Percentiles rank a stretch among this genome's conserved stretches.
phyloP scores from a whole-genome alignment of 345 rosid genomes.

The Linum usitatissimum region DNA sequence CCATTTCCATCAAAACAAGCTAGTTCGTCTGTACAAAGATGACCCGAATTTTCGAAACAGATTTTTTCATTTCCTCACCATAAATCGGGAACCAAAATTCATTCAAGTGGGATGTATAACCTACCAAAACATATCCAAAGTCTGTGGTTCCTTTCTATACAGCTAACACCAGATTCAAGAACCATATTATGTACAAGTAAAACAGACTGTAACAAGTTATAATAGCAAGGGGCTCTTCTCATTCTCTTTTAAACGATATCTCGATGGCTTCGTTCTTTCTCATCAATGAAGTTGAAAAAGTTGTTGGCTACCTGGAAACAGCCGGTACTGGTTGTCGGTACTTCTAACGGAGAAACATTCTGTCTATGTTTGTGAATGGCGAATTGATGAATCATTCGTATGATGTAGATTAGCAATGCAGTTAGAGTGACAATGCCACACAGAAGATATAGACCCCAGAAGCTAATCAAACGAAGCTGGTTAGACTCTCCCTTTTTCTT shows the following conservation, averaged over 20 bases:
- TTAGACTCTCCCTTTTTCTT: slow-evolving; percentile 23
- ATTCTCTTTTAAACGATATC: slow-evolving; percentile 31
- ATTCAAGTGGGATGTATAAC: no score
- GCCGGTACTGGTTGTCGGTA: slow-evolving; percentile 13
- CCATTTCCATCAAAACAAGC: no score
- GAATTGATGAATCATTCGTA: slow-evolving; percentile 41
- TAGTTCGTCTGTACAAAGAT: no score
- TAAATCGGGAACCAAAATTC: no score
- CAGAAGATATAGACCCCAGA: slow-evolving; percentile 71
- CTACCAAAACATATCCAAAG: no score
- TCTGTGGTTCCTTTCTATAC: no score
- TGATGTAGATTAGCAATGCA: slow-evolving; percentile 40
- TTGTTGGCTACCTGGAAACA: slow-evolving; percentile 31
- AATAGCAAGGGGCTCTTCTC: slow-evolving; percentile 19
- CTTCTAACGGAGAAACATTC: slow-evolving; percentile 10
- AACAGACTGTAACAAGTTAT: no score
- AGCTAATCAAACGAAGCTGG: slow-evolving; percentile 54
- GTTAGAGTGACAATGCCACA: slow-evolving; percentile 36
- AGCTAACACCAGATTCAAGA: no score
- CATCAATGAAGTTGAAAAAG: slow-evolving; percentile 61
- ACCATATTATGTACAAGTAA: no score
- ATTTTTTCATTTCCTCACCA: no score
- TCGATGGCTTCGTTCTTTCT: slow-evolving; percentile 74
- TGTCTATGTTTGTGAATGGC: slow-evolving; percentile 35
- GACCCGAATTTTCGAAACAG: no score